Conservation (phyloP, 148 eudicot species). For the Drosera capensis region DNA sequence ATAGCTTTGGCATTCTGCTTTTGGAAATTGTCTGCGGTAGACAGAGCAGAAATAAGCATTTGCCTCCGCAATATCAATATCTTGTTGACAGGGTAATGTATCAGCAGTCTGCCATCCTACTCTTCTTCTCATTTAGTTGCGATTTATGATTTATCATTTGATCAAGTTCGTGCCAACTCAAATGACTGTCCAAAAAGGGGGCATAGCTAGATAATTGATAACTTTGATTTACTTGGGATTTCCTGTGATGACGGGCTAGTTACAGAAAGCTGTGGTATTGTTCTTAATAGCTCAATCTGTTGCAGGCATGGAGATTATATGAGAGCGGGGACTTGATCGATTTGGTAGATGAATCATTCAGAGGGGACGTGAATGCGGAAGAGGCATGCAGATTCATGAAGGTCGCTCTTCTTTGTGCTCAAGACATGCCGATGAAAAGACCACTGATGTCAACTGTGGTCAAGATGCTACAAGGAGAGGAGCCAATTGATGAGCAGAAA, state of each 20-base stretch:
- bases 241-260: no score
- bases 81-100: slow-evolving; percentile 58
- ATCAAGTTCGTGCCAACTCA: no score
- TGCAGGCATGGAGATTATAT: slow-evolving; percentile 54
- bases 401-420: slow-evolving; percentile 64
- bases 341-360: slow-evolving; percentile 33
- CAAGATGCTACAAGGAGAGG: slow-evolving; percentile 49
- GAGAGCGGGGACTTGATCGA: slow-evolving; percentile 20
- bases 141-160: no score
- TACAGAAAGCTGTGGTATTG: not conserved
- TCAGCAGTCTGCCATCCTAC: not conserved
- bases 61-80: slow-evolving; percentile 38
- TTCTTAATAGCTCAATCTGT: slow-evolving; percentile 4
- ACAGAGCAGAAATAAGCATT: slow-evolving; percentile 33
- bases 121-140: not conserved
- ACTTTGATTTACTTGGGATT: no score
- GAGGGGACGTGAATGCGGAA: slow-evolving; percentile 23
- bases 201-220: no score
- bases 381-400: slow-evolving; percentile 45
- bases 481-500: slow-evolving; percentile 14
- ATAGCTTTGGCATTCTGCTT: slow-evolving; percentile 81
- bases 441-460: slow-evolving; percentile 54
- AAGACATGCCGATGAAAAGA: slow-evolving; percentile 39
- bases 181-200: no score
- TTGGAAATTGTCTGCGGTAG: slow-evolving; percentile 79